Base-by-base conservation (phyloP, 2,329 filamentous ascomycete genomes). In the Eutypa lata region DNA sequence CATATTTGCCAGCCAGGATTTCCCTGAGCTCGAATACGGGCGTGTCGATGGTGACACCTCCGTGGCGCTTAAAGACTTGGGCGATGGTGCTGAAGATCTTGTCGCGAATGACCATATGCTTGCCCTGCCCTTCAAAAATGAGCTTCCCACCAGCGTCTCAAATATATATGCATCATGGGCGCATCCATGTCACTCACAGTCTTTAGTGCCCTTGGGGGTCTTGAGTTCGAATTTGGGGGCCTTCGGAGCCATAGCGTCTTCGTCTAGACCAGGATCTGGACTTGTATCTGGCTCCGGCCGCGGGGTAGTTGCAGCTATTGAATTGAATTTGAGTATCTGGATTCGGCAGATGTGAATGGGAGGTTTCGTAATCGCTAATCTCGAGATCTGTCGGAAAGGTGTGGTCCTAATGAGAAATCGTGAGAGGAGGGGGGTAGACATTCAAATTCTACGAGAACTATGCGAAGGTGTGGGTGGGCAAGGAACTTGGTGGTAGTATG, bases 151-250 rank as follows among this genome's bases (percentile, higher is more conserved):
- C 35, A 14, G 35, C 7, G 35, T 14, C 13, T 16, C 6, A 10
- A 11, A 21, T 6, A 31, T n/a, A n/a, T n/a, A n/a, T n/a, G n/a
- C n/a, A 31, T 10, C 10, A 10, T 26, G 50, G n/a, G 22, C 42
- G 49, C 40, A 42, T 40, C 28, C 18, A n/a, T 26, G 18, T 2
- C 54, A 65, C 65, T 66, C 53, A 85, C 85, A 96, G 71, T 96
- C 91, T 69, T 90, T 89, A 60, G 91, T 96, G 62, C 91, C 91
- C 80, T 96, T 96, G 57, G 91, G 90, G 66, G 88, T 90, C 79
- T 96, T 96, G 69, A 95, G 80, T 72, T 86, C 84, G 72, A 88
- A 86, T 58, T 78, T 79, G 53, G 68, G 68, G 46, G 58, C 63
- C 60, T 77, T 77, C 37, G 72, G 67, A 49, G 71, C 65, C 71